Conservation (phyloP, 2,329 filamentous ascomycete genomes). For the Kalaharituber pfeilii region DNA sequence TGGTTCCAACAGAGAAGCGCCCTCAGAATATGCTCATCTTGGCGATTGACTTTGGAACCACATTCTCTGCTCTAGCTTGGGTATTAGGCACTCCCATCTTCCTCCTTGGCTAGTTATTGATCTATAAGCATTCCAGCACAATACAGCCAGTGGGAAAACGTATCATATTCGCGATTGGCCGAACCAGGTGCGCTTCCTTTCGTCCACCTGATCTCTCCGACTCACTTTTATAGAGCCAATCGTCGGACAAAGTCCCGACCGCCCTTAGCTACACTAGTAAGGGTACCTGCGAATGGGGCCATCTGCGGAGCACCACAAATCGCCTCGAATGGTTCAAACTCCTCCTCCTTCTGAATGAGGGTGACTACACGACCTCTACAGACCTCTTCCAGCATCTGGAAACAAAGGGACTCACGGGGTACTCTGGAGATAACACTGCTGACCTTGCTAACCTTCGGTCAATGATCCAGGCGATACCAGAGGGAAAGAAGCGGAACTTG, state of each 20-base stretch:
- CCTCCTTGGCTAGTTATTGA: background rate
- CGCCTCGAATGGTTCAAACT: background rate
- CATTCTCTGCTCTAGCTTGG: constrained; percentile 10
- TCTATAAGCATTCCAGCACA: background rate
- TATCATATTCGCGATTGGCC: background rate
- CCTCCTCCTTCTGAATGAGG: background rate
- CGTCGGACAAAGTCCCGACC: background rate
- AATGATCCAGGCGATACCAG: constrained; percentile 5
- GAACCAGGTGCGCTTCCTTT: background rate
- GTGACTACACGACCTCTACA: background rate
- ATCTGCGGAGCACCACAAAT: background rate
- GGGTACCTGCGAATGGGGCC: background rate
- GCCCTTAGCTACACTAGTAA: background rate
- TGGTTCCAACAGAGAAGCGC: background rate
- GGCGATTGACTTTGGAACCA: constrained; percentile 12
- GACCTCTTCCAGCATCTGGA: background rate
- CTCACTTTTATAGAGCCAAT: background rate
- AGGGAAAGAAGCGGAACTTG: constrained; percentile 52
- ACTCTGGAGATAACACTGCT: background rate
- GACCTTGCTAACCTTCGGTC: background rate
- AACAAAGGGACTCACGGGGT: background rate
- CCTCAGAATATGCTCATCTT: constrained; percentile 5
- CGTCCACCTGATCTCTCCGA: background rate
- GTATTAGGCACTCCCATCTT: constrained; percentile 1
- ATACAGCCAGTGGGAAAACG: background rate